These are phyloP conservation scores for Apiospora rasikravindrae DNA, from an alignment of 2,329 filamentous ascomycete genomes.

Conservation along the genomic window DNA sequence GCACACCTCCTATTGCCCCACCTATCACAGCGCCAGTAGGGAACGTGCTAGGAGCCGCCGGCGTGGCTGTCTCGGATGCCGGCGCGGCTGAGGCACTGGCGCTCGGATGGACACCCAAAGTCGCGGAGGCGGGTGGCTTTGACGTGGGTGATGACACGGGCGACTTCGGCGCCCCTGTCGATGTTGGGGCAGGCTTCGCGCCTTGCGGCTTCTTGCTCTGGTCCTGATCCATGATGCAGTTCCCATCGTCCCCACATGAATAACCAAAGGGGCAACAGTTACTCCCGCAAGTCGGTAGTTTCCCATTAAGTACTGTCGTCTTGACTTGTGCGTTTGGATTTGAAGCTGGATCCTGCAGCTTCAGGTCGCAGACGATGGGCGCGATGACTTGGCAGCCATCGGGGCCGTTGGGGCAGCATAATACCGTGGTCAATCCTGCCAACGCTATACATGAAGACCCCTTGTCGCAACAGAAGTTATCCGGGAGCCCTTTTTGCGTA, in stretches of 20 bases:
- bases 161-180: conserved; percentile 19
- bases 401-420: conserved; percentile 69
- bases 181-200: conserved; percentile 19
- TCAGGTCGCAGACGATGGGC: conserved; percentile 68
- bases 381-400: conserved; percentile 63
- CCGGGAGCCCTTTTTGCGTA: conserved; percentile 57
- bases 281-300: conserved; percentile 61
- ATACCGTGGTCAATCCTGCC: conserved; percentile 67
- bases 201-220: conserved; percentile 45
- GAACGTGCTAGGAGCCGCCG: conserved; percentile 26
- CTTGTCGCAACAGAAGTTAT: conserved; percentile 69
- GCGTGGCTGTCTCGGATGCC: conserved; percentile 24
- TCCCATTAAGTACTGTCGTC: conserved; percentile 64
- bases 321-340: conserved; percentile 67
- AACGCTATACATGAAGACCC: conserved; percentile 62
- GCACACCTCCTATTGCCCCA: conserved; percentile 22
- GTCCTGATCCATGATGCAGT: conserved; percentile 59
- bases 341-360: conserved; percentile 61
- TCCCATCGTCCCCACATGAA: conserved; percentile 56
- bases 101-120: conserved; percentile 22
- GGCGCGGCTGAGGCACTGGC: conserved; percentile 25
- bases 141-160: conserved; percentile 14
- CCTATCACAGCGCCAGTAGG: conserved; percentile 39
- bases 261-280: conserved; percentile 79
- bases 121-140: conserved; percentile 19